A percentile compares a stretch with the other conserved stretches of the same genome.
Evolutionary conservation across 176 grass and related monocot genomes (phyloP).

Genomic region (Triticum turgidum): DNA sequence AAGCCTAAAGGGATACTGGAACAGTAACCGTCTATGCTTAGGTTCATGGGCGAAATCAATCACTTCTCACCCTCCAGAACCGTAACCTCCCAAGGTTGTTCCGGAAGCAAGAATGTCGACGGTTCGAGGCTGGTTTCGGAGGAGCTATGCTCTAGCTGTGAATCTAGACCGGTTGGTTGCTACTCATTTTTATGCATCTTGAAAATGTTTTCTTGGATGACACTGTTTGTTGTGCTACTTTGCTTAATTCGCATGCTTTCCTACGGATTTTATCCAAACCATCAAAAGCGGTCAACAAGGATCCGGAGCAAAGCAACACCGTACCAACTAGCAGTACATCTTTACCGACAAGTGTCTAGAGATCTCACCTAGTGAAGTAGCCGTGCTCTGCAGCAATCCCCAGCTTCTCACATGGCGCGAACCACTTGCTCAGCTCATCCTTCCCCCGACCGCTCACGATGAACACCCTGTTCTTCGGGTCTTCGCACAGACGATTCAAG

Average conservation of each 20-base stretch:
- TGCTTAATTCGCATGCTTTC: slow-evolving; percentile 9
- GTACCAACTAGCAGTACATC: slow-evolving; percentile 23
- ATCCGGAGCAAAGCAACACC: slow-evolving; percentile 30
- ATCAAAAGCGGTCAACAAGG: slow-evolving; percentile 29
- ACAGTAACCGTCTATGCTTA: background rate
- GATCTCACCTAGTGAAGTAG: slow-evolving; percentile 79
- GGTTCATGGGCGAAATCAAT: slow-evolving; percentile 3
- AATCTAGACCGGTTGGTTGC: background rate
- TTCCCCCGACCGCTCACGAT: slow-evolving; percentile 82
- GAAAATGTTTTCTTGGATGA: slow-evolving; percentile 3
- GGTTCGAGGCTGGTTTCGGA: background rate
- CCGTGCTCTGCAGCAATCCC: slow-evolving; percentile 93
- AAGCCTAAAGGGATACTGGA: background rate
- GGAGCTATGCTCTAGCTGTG: background rate
- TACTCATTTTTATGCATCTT: background rate
- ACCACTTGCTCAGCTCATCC: slow-evolving; percentile 71
- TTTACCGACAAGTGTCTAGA: background rate
- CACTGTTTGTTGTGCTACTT: background rate
- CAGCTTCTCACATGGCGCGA: slow-evolving; percentile 77
- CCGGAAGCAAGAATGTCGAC: background rate
- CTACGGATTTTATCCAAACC: slow-evolving; percentile 22
- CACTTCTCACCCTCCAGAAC: background rate
- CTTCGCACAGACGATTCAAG: slow-evolving; percentile 68
- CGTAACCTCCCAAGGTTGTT: background rate
- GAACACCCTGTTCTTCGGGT: slow-evolving; percentile 86